These are phyloP conservation scores for Melocanna baccifera DNA, from an alignment of 176 grass and related monocot species.

Conservation along the genomic window DNA sequence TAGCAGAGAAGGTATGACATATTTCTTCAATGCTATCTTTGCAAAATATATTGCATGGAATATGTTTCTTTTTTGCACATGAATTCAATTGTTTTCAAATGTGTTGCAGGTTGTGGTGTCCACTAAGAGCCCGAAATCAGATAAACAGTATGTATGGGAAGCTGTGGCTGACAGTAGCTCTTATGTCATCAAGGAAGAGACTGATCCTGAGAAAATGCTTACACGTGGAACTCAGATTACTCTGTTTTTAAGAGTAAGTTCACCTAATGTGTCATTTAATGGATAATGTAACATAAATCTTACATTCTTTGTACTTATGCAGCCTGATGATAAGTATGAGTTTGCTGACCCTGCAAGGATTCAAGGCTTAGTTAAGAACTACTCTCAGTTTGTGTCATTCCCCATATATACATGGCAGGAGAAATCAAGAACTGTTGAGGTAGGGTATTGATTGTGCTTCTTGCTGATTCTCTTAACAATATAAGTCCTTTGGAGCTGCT, in stretches of 20 bases:
- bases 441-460: conserved; percentile 8
- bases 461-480: neutral
- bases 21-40: neutral
- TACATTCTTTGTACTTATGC: conserved; percentile 25
- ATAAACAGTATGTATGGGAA: conserved; percentile 92
- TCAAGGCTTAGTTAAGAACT: conserved; percentile 79
- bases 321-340: conserved; percentile 83
- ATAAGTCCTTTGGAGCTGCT: neutral
- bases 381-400: conserved; percentile 88
- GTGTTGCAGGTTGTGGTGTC: conserved; percentile 59
- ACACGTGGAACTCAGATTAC: conserved; percentile 80
- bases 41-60: neutral
- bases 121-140: conserved; percentile 84
- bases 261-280: neutral
- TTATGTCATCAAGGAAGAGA: conserved; percentile 82
- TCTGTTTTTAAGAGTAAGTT: conserved; percentile 60
- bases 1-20: conserved; percentile 57
- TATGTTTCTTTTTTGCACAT: neutral
- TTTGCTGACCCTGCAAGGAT: conserved; percentile 69
- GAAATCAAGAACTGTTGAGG: conserved; percentile 85
- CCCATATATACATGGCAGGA: conserved; percentile 90
- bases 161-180: conserved; percentile 80
- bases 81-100: neutral
- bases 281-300: neutral
- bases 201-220: conserved; percentile 65